phyloP scores from a whole-genome alignment of 208 protist genomes.

The Borovskyia barvae region DNA sequence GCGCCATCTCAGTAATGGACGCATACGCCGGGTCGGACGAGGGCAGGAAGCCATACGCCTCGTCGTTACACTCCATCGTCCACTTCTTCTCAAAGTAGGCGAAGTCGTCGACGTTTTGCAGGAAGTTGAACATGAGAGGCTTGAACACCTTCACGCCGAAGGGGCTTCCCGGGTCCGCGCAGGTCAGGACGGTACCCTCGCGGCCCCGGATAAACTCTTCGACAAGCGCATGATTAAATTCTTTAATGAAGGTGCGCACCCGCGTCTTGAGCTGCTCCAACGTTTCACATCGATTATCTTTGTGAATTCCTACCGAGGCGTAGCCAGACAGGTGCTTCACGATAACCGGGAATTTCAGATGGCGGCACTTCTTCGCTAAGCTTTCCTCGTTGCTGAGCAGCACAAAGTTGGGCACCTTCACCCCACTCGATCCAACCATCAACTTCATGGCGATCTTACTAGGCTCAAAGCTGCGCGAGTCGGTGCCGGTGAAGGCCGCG shows the following conservation, averaged over 20 bases:
- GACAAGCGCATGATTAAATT: conserved; percentile 85
- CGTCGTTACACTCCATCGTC: conserved; percentile 65
- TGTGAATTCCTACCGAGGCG: conserved; percentile 83
- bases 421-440: conserved; percentile 69
- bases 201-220: conserved; percentile 87
- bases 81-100: conserved; percentile 91
- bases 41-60: conserved; percentile 65
- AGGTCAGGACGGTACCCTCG: conserved; percentile 84
- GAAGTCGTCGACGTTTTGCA: conserved; percentile 76
- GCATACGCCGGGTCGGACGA: conserved; percentile 70
- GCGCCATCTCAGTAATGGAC: conserved; percentile 70
- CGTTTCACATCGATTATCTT: conserved; percentile 81
- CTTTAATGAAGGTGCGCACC: conserved; percentile 62
- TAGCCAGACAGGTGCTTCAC: conserved; percentile 88
- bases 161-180: conserved; percentile 63
- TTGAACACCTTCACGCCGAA: conserved; percentile 82
- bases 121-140: conserved; percentile 85
- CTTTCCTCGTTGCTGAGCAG: conserved; percentile 63
- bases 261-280: conserved; percentile 73
- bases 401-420: conserved; percentile 82
- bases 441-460: conserved; percentile 92
- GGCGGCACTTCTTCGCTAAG: conserved; percentile 80
- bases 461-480: conserved; percentile 84
- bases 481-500: conserved; percentile 85
- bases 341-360: conserved; percentile 88